Percentiles rank a stretch among this genome's conserved stretches.
These are phyloP conservation scores for Penicillium janthinellum DNA, from an alignment of 2,329 filamentous ascomycete species.

Conservation along the genomic window DNA sequence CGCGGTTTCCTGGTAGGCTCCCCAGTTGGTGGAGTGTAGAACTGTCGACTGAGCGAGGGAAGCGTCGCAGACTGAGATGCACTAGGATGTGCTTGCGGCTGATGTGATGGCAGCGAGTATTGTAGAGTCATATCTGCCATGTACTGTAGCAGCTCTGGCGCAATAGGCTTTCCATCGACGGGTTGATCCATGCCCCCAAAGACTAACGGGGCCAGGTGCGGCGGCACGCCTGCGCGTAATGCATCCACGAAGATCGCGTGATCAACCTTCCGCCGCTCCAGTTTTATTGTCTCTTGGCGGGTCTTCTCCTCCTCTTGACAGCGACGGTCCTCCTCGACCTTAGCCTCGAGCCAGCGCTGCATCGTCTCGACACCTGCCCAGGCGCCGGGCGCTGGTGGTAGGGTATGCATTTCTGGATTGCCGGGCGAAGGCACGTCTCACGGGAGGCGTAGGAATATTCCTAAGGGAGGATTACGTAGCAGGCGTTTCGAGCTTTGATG, in stretches of 20 bases:
- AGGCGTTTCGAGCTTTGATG: neutral
- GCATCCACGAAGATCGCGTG: slow-evolving; percentile 72
- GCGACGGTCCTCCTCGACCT: slow-evolving; percentile 67
- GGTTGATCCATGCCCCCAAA: slow-evolving; percentile 55
- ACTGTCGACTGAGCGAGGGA: slow-evolving; percentile 1
- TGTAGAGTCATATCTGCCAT: neutral
- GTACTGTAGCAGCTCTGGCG: slow-evolving; percentile 4
- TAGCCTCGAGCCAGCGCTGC: slow-evolving; percentile 70
- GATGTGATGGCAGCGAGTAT: neutral
- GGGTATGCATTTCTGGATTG: slow-evolving; percentile 18
- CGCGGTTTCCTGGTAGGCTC: neutral
- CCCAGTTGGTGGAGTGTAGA: neutral
- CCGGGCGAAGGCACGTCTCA: slow-evolving; percentile 34
- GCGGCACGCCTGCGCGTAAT: slow-evolving; percentile 69
- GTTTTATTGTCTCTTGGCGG: slow-evolving; percentile 62
- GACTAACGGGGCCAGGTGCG: slow-evolving; percentile 72
- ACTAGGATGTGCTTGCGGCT: neutral
- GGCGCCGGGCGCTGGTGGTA: slow-evolving; percentile 30
- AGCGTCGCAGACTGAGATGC: neutral
- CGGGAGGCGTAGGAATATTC: slow-evolving; percentile 26
- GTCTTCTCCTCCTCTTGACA: slow-evolving; percentile 72
- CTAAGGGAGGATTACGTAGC: neutral
- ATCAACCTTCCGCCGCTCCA: slow-evolving; percentile 74
- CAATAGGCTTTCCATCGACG: neutral
- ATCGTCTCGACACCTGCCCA: slow-evolving; percentile 67